Evolutionary conservation across 2,329 filamentous ascomycete species (phyloP), one percentile per base, ranked within the genome.

Genomic region (Botrytis paeoniae): DNA sequence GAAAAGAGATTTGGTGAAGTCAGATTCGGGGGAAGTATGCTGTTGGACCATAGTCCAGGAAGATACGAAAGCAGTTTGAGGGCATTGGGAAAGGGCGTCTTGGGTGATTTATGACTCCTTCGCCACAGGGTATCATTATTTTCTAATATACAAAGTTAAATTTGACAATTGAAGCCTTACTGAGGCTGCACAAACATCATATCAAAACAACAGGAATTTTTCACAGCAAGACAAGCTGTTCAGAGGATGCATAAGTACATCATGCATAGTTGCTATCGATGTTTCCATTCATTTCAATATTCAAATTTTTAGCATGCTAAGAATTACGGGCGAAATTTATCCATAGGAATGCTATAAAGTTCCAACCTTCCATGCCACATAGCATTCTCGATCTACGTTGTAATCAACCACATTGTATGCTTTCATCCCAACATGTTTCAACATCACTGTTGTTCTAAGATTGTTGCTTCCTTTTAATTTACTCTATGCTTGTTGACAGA

Each of bases 1-100:
- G 91, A 93, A 79, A 85, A 85, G 35, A 84, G 88, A 70, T 94
- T 94, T 80, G 85, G 88, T 41, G 92, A 94, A 82, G 83, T 94
- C 60, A 85, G 87, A 61, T 94, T 95, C 80, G 91, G 89, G 8
- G 88, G 89, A 37, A 89, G 90, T 64, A 93, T 94, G 91, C 83
- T 95, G 81, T 86, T 89, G 74, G 92, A 95, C 80, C 92, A 95
- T 80, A 93, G 89, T 76, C 92, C 92, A 4, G 91, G 88, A 39
- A 85, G 89, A 76, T 95, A 95, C 79, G 92, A 94, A 81, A 87
- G 88, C 74, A 89, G 89, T 73, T 81, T 95, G 77, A 87, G 88
- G 73, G 88, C 88, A 74, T 83, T 94, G 80, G 82, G 82, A 78
- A 82, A 79, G 83, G 81, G 75, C 81, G 83, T 81, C 72, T 73